phyloP scores from a whole-genome alignment of 225 moss, liverwort and hornwort genomes.

The Thuidium tamariscinum region DNA sequence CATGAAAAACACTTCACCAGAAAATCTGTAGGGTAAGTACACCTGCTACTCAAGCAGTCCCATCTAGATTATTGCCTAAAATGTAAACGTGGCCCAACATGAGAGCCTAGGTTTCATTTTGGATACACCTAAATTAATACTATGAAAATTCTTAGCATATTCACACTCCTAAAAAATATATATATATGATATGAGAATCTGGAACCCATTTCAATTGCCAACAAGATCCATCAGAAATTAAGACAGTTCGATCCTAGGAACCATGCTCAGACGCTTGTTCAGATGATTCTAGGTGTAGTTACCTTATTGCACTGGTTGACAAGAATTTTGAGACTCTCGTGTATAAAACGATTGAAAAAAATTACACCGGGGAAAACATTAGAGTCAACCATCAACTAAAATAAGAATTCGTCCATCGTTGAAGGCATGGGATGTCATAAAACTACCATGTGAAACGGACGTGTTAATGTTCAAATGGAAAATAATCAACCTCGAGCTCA shows the following conservation, averaged over 20 bases:
- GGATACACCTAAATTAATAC: neutral
- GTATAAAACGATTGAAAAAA: neutral
- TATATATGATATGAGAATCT: neutral
- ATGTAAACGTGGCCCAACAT: neutral
- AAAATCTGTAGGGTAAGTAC: neutral
- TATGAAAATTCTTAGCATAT: neutral
- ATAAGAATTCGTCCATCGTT: neutral
- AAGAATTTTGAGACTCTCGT: neutral
- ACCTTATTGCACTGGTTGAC: neutral
- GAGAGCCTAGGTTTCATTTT: neutral
- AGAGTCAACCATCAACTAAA: neutral
- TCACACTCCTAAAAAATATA: neutral
- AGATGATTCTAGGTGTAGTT: neutral
- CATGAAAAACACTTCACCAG: neutral
- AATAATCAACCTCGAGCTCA: conserved; percentile 68
- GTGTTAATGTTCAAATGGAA: neutral
- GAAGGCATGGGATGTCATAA: neutral
- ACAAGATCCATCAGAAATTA: neutral
- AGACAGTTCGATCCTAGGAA: neutral
- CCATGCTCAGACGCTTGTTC: neutral
- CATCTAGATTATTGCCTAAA: neutral
- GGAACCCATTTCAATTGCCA: neutral
- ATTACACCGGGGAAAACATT: neutral
- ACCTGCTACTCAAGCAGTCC: neutral
- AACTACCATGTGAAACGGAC: neutral